phyloP scores from a whole-genome alignment of 805 yeast species.

The Lipomyces yamadae region DNA sequence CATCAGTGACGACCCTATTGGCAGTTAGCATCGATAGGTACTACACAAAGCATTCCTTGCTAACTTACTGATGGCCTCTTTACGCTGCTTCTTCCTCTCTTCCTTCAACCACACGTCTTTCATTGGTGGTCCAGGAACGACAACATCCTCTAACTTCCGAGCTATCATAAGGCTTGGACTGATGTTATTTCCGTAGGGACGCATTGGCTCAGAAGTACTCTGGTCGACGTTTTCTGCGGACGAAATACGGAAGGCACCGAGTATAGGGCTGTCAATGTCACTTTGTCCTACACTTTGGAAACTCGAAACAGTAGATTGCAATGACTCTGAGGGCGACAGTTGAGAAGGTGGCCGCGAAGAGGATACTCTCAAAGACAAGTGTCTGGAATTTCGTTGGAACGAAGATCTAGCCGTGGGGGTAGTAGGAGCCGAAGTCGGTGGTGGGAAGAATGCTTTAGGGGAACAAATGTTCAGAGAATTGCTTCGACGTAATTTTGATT shows the following conservation, averaged over 20 bases:
- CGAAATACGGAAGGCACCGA: background rate
- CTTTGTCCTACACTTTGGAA: background rate
- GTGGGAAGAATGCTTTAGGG: background rate
- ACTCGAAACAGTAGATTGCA: background rate
- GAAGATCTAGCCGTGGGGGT: constrained; percentile 7
- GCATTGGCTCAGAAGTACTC: background rate
- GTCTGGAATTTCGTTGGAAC: background rate
- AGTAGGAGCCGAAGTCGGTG: background rate
- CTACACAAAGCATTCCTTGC: background rate
- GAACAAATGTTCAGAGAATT: background rate
- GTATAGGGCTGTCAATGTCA: background rate
- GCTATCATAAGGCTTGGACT: constrained; percentile 14
- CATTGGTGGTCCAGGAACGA: constrained; percentile 35
- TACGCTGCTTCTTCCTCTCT: constrained; percentile 14
- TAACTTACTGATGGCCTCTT: background rate
- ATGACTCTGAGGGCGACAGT: background rate
- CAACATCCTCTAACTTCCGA: constrained; percentile 26
- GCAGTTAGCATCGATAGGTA: background rate
- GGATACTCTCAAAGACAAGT: background rate
- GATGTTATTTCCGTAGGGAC: background rate
- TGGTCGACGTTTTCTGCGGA: background rate
- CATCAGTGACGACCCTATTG: constrained; percentile 16
- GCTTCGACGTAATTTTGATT: background rate
- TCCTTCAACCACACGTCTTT: constrained; percentile 31
- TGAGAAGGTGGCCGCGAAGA: background rate